Base-by-base conservation (phyloP, 2,329 filamentous ascomycete species). In the Uncinocarpus reesii region DNA sequence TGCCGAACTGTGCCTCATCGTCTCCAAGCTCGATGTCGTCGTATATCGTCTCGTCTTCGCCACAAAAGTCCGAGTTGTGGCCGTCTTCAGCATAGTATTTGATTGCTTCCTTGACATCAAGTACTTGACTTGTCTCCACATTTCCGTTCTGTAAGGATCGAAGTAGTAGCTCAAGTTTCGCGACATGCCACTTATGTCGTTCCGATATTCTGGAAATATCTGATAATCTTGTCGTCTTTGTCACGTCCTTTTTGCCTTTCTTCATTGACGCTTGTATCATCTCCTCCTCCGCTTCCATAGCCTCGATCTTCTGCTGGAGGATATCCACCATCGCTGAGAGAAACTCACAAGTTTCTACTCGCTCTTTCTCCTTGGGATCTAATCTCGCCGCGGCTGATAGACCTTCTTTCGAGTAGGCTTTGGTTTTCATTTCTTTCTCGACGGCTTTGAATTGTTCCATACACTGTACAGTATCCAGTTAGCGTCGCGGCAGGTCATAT, bases 361-460 rank as follows among this genome's bases (percentile, higher is more conserved):
- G 94, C 65, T 94, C 90, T 66, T 93, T 87, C 67, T 96, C 92
- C 65, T 89, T 94, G n/a, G 92, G 92, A 70, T 98, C 92, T 55
- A 96, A 77, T 68, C 94, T 93, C 43, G 87, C 83, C 21, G 88
- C 87, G 45, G 90, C 86, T 55, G 86, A 92, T 56, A 98, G 72
- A 37, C 92, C 92, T 70, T 96, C 92, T 74, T 98, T 96, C 53
- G 92, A 96, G 71, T 95, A 98, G 53, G 92, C 92, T 69, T 98
- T 98, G 49, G 92, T 98, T 76, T 98, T 98, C 92, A 98, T 96
- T 62, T 95, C 92, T 75, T 98, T 98, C 70, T 98, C 92, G 46
- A 98, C 92, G n/a, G 89, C 90, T 73, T 98, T 98, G 79, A 98
- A 98, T 62, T 87, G 88, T 71, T 98, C 92, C 92, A 98, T 98